Evolutionary conservation across 768 basidiomycete genomes (phyloP), one percentile per base, ranked within the genome.

Genomic region (Lenzites betulinus): DNA sequence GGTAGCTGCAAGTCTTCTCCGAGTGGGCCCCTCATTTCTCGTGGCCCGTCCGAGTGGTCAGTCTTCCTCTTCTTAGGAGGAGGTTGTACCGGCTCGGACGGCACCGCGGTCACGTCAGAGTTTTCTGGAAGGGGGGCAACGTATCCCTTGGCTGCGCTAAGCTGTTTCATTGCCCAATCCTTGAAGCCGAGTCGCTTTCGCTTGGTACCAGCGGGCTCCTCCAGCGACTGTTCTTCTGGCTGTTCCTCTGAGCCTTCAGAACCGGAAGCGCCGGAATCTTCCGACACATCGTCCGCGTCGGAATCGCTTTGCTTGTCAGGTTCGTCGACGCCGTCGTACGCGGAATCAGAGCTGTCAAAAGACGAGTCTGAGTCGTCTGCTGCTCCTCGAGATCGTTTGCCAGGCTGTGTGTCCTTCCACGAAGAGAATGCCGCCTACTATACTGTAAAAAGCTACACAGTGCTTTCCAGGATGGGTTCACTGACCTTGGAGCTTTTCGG

Each of bases 91-190:
- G 50, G 25, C 12, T 55, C 55, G 0, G 39, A 3, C n/a, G n/a
- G n/a, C 33, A 51, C 22, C 0, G 26, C 23, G 22, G 59, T 54
- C n/a, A 28, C 30, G 18, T 50, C 18, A 26, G 41, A 39, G 35
- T 60, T 49, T 9, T 51, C 51, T 25, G 57, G 49, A 7, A 54
- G 57, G 1, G 73, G 71, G 11, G 73, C 71, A 9, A 75, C 67
- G 47, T 81, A 77, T 41, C 71, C 72, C 65, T 83, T 84, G 20
- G 74, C 81, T 3, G 65, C 69, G 51, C 78, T 85, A 52, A 92
- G 79, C 69, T 97, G 94, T 55, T 88, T 83, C 62, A 87, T 70
- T 0, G 95, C 95, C 95, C 95, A 97, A 41, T 87, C 80, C 71
- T 97, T 97, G 82, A 97, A 98, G 7, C 84, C 82, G 3, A 76